These are phyloP conservation scores for Reticulascus tulasneorum DNA, from an alignment of 2,329 filamentous ascomycete species.

Conservation along the genomic window DNA sequence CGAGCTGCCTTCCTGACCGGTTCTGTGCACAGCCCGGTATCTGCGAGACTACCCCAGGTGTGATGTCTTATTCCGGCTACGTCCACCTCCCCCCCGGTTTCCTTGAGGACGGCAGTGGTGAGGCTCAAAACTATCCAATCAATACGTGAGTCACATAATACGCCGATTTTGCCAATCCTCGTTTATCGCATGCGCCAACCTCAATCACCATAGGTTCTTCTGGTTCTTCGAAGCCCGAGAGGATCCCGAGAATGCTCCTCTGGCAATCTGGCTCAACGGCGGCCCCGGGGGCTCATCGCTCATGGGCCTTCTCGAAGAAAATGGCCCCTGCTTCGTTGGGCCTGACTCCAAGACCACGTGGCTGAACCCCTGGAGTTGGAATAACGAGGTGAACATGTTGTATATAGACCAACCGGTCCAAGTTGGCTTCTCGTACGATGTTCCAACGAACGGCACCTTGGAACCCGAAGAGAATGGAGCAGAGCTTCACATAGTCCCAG, in stretches of 20 bases:
- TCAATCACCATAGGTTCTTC: too few relatives aligned
- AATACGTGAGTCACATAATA: too few relatives aligned
- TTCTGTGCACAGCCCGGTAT: conserved; percentile 52
- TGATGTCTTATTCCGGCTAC: conserved; percentile 60
- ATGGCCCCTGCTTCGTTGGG: conserved; percentile 50
- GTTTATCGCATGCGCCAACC: too few relatives aligned
- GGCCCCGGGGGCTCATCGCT: conserved; percentile 55
- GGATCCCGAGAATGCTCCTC: conserved; percentile 22
- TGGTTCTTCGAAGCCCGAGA: conserved; percentile 27
- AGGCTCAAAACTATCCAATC: conserved; percentile 40
- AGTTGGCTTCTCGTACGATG: conserved; percentile 17
- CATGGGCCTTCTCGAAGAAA: conserved; percentile 47
- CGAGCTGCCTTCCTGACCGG: too few relatives aligned
- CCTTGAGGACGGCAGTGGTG: conserved; percentile 20
- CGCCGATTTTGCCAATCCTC: too few relatives aligned
- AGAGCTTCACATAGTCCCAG: too few relatives aligned
- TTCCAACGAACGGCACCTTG: conserved; percentile 11
- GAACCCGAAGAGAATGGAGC: conserved; percentile 7
- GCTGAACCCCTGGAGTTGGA: conserved; percentile 57
- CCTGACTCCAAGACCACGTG: conserved; percentile 43
- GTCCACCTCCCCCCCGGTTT: conserved; percentile 44
- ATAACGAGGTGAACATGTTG: conserved; percentile 37
- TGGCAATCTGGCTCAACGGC: conserved; percentile 58
- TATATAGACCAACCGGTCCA: conserved; percentile 19
- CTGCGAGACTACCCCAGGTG: conserved; percentile 51